Evolutionary conservation across 2,329 filamentous ascomycete species (phyloP).

Genomic region (Venturiaceae sp.): DNA sequence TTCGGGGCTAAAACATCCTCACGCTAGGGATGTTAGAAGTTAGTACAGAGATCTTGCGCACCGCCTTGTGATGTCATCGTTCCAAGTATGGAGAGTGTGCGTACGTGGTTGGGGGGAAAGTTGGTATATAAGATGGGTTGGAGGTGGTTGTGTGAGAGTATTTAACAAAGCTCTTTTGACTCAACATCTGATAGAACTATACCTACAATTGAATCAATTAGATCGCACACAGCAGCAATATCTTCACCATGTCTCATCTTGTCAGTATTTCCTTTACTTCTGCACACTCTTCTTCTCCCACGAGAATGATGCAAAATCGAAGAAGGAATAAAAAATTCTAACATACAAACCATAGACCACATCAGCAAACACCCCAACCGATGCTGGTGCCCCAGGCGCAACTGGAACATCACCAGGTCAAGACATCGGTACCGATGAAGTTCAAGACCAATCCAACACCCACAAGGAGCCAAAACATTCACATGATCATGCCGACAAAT

Average conservation of each 20-base stretch:
- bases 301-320: too few relatives aligned
- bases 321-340: background rate
- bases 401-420: background rate
- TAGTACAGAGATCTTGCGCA: background rate
- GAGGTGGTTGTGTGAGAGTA: background rate
- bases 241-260: background rate
- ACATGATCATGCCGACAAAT: background rate
- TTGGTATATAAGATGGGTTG: background rate
- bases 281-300: too few relatives aligned
- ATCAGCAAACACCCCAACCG: background rate
- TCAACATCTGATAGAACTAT: background rate
- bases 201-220: background rate
- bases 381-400: background rate
- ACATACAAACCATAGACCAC: background rate
- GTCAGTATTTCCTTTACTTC: background rate
- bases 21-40: background rate
- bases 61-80: background rate
- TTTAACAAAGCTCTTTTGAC: background rate
- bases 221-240: background rate
- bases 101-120: background rate
- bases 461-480: background rate
- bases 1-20: background rate
- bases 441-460: background rate
- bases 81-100: background rate
- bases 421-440: background rate